Percentiles rank a stretch among this genome's conserved stretches.
Evolutionary conservation across 2,329 filamentous ascomycete genomes (phyloP).

Genomic region (Epichloe elymi): DNA sequence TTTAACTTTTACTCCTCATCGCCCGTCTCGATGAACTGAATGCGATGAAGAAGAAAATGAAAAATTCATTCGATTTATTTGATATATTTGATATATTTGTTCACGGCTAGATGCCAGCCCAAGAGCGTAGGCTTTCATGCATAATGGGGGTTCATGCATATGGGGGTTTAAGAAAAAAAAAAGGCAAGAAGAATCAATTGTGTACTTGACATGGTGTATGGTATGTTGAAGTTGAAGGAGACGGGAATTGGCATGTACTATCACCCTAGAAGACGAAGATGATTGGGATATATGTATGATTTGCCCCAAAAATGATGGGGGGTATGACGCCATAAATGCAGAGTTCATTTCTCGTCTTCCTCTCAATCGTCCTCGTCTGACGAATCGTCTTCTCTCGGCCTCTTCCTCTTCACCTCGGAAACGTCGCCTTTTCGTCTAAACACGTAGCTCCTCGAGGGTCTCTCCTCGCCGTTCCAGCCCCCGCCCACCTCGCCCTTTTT

Average conservation of each 20-base stretch:
- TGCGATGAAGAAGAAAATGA: background rate
- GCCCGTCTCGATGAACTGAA: background rate
- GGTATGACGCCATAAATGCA: no score
- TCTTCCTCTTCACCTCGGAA: conserved; percentile 16
- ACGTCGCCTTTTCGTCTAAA: conserved; percentile 47
- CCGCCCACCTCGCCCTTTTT: conserved; percentile 30
- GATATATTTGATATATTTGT: background rate
- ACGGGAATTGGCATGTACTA: no score
- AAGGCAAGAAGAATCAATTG: no score
- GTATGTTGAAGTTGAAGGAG: no score
- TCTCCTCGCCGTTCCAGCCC: conserved; percentile 29
- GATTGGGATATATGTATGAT: no score
- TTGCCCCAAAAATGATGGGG: no score
- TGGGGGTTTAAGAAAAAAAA: background rate
- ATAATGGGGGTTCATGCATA: background rate
- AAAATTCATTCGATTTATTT: background rate
- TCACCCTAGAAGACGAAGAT: no score
- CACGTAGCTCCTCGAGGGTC: conserved; percentile 43
- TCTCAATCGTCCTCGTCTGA: conserved; percentile 20
- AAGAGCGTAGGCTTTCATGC: background rate
- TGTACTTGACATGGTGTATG: no score
- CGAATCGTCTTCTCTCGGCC: conserved; percentile 10
- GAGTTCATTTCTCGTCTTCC: background rate
- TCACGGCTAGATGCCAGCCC: background rate
- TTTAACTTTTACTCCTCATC: background rate